These are phyloP conservation scores for Rhododendron henanense DNA, from an alignment of 148 eudicot genomes.

Conservation along the genomic window DNA sequence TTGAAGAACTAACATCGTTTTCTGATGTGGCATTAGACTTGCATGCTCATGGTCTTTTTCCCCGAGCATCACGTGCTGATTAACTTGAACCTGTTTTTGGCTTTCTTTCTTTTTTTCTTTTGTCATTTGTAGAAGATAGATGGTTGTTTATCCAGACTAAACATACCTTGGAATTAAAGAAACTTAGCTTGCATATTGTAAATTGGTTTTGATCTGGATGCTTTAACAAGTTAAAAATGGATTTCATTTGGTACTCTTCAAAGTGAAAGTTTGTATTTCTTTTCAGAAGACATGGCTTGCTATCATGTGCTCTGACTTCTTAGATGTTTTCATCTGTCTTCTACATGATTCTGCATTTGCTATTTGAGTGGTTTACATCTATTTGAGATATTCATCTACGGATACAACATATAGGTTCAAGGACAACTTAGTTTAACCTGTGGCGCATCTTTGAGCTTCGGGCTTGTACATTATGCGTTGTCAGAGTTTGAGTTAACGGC, in stretches of 20 bases:
- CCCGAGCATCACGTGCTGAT: not conserved
- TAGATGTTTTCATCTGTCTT: not conserved
- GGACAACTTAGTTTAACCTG: slow-evolving; percentile 84
- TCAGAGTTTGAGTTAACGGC: slow-evolving; percentile 90
- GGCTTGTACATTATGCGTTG: slow-evolving; percentile 66
- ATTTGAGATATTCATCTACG: slow-evolving; percentile 6
- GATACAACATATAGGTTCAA: slow-evolving; percentile 51
- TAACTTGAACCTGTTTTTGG: not conserved
- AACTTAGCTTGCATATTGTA: not conserved
- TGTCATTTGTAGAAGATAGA: not conserved
- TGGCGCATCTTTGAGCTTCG: slow-evolving; percentile 83
- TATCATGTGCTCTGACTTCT: not conserved
- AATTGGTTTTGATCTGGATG: not conserved
- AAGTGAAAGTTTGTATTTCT: not conserved
- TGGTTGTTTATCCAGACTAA: not conserved
- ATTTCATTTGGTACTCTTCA: not conserved
- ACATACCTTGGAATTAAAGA: not conserved
- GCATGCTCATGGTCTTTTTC: not conserved
- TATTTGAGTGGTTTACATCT: not conserved
- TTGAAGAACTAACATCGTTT: not conserved
- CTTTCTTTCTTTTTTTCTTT: not conserved
- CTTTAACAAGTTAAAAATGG: not conserved
- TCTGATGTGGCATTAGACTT: not conserved
- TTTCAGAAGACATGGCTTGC: not conserved
- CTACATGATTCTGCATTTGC: not conserved